Evolutionary conservation across 2,329 filamentous ascomycete genomes (phyloP), one percentile per base, ranked within the genome.

Genomic region (Alternaria infectoria): DNA sequence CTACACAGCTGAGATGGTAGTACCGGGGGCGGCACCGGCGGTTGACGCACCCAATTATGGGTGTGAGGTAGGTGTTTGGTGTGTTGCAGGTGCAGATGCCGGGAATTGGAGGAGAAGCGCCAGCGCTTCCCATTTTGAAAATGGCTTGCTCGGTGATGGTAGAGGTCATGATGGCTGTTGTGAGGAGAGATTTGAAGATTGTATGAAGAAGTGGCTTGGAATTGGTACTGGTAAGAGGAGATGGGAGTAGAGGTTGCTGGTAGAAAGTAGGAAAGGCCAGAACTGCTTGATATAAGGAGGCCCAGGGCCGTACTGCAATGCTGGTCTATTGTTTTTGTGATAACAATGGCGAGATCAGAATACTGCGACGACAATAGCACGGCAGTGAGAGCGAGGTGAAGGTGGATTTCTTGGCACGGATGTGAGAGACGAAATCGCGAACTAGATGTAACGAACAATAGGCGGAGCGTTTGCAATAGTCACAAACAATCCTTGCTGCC

Each of bases 1-100:
- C 60, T 4, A 54, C 44, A 19, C 60, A 62, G 32, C 17, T 44
- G 11, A 54, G 13, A 50, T 62, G 60, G 49, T 44, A 62, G 30
- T 43, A 59, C 4, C 56, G 49, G 4, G 30, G 51, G 19, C 49
- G 43, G 44, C 55, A 59, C 9, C 30, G 40, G 4, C 7, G 11
- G 47, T 50, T 40, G 7, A 49, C 25, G 56, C 60, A 62, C 43
- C 32, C 13, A 7, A 62, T 50, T 6, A 62, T 46, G 25, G 60
- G 50, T 30, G 43, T 13, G 6, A 28, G 32, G 25, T 59, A 62
- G n/a, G 56, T 28, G 6, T 44, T 13, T 3, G 47, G 21, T 2
- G 23, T 30, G 13, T 9, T 5, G 47, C 59, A 62, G 11, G 10
- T 54, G 30, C 59, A 59, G 21, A 59, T 59, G 23, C 6, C 13